These are phyloP conservation scores for Cytospora schulzeri DNA, from an alignment of 2,329 filamentous ascomycete species.

Conservation along the genomic window DNA sequence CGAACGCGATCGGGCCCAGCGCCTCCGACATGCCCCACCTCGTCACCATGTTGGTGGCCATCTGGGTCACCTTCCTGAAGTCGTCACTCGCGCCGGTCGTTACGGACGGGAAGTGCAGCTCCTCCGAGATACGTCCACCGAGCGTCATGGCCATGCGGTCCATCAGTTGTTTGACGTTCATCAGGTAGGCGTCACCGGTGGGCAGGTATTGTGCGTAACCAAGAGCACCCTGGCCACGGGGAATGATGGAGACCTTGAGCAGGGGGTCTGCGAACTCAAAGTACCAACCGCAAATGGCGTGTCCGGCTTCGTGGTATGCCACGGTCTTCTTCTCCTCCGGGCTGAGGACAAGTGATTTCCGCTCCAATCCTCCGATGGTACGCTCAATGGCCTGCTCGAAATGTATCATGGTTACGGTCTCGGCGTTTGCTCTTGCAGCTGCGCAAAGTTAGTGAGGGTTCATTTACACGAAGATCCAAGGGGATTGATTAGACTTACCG, in stretches of 20 bases:
- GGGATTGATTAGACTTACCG: slow-evolving; percentile 60
- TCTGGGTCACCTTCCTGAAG: slow-evolving; percentile 96
- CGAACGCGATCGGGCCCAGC: slow-evolving; percentile 89
- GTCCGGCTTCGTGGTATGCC: slow-evolving; percentile 74
- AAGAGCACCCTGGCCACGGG: slow-evolving; percentile 87
- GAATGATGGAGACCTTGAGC: slow-evolving; percentile 98
- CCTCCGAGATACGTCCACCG: slow-evolving; percentile 91
- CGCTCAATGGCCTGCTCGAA: slow-evolving; percentile 98
- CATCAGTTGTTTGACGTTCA: slow-evolving; percentile 95
- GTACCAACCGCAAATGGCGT: slow-evolving; percentile 98
- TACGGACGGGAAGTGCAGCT: slow-evolving; percentile 94
- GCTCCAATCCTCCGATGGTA: slow-evolving; percentile 93
- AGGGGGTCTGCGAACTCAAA: slow-evolving; percentile 95
- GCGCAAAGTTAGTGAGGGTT: slow-evolving; percentile 19
- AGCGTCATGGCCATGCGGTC: slow-evolving; percentile 99
- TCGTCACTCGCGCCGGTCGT: slow-evolving; percentile 95
- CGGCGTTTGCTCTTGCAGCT: slow-evolving; percentile 83
- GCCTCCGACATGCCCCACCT: slow-evolving; percentile 98
- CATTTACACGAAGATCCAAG: not conserved
- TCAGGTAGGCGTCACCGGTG: slow-evolving; percentile 85
- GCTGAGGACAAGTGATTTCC: slow-evolving; percentile 91
- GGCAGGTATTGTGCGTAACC: slow-evolving; percentile 99
- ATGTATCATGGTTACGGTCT: slow-evolving; percentile 81
- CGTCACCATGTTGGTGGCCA: slow-evolving; percentile 98
- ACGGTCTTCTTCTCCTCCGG: slow-evolving; percentile 82